phyloP scores from a whole-genome alignment of 257 asterid genomes.

The Lithospermum erythrorhizon region DNA sequence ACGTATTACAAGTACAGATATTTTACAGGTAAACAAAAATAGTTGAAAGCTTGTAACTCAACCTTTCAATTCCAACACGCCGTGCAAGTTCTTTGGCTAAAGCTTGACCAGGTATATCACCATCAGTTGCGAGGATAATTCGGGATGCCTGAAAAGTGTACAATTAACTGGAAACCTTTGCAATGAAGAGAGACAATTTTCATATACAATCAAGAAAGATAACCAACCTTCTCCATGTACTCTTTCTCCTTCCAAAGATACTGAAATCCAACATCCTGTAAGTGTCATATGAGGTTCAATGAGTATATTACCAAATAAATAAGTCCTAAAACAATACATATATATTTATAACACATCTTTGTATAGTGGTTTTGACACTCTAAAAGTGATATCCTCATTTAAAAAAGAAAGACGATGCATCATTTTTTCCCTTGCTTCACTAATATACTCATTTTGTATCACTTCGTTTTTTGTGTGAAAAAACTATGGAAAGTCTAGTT shows the following conservation, averaged over 20 bases:
- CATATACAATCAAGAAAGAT: neutral
- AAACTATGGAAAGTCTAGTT: no score
- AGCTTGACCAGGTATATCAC: slow-evolving; percentile 13
- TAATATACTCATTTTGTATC: no score
- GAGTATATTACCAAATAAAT: neutral
- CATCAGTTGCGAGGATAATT: neutral
- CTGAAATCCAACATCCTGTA: neutral
- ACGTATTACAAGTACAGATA: neutral
- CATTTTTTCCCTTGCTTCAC: no score
- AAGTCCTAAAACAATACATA: neutral
- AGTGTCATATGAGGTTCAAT: neutral
- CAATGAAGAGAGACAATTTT: neutral
- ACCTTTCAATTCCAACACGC: slow-evolving; percentile 73
- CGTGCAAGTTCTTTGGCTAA: slow-evolving; percentile 76
- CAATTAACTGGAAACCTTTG: neutral
- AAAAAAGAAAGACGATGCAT: no score
- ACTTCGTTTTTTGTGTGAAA: no score
- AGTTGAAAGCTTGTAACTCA: neutral
- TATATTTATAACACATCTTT: no score
- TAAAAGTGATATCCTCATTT: no score
- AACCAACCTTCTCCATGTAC: neutral
- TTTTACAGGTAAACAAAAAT: neutral
- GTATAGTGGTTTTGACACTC: no score
- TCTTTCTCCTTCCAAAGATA: neutral
- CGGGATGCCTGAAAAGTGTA: neutral